Base-by-base conservation (phyloP, 208 protist genomes). In the Histomonas meleagridis region DNA sequence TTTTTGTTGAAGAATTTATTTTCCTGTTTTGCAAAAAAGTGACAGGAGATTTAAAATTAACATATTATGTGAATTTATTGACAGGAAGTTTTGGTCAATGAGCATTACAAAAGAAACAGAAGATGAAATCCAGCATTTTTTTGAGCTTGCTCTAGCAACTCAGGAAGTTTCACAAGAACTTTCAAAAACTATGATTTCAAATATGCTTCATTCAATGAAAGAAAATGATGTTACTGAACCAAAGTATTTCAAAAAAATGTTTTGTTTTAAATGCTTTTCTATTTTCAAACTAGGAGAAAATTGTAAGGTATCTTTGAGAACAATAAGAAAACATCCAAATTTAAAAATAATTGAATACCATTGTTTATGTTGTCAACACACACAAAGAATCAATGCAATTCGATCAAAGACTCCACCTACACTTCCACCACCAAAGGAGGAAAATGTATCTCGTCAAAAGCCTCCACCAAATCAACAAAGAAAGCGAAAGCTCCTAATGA, bases 281-380 rank as follows among this genome's bases (percentile, higher is more conserved):
- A 43, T 72, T 12, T 72, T 72, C n/a, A 26, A 72, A 16, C 18
- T 72, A 16, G 65, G 65, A 12, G 65, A 72, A 72, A 72, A 72
- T 16, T 72, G 65, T 43, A 26, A 72, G 40, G 65, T 72, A 23
- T 43, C 65, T 16, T 43, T 72, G 9, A 32, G 32, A 35, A 32
- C 32, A 72, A 72, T 43, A 18, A 72, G 65, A 40, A 72, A 72
- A 72, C n/a, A 72, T 72, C 65, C 65, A 72, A 72, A 72, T 72
- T 43, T 28, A 72, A 72, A 72, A 72, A 43, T 40, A 18, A 35
- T 72, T 1, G 65, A 72, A 72, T 72, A 72, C 40, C 32, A 72
- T 40, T 72, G 65, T 72, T 72, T 32, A 10, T 43, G 40, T 43
- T 72, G 65, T 32, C 32, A 72, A 72, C 21, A 72, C 40, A 43